These are phyloP conservation scores for Eucalyptus lansdowneana DNA, from an alignment of 345 rosid species.

Conservation along the genomic window DNA sequence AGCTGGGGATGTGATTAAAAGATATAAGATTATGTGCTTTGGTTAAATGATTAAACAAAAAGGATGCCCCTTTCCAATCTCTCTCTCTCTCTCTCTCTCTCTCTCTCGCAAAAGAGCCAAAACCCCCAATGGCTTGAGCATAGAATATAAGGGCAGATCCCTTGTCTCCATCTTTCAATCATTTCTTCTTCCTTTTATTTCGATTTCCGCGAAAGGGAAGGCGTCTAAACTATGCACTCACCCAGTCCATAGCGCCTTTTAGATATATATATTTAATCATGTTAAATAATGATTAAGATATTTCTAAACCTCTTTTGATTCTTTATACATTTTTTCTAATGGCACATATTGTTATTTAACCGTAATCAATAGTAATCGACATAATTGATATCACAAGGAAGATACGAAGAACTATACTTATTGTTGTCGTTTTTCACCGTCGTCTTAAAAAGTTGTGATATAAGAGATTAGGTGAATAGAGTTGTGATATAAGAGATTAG, in stretches of 20 bases:
- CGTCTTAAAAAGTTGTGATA: neutral
- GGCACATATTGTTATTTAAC: neutral
- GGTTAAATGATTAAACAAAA: neutral
- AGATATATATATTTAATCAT: neutral
- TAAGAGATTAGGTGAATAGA: neutral
- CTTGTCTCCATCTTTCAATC: neutral
- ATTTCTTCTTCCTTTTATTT: neutral
- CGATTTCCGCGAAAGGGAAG: neutral
- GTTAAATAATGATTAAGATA: neutral
- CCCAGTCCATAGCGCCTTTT: neutral
- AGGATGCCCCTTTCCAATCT: neutral
- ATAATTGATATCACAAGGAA: neutral
- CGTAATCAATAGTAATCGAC: too few relatives aligned
- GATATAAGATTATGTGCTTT: neutral
- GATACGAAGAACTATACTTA: neutral
- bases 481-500: neutral
- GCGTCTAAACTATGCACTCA: neutral
- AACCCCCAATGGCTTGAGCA: neutral
- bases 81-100: neutral
- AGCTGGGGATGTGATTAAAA: neutral
- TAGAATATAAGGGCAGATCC: neutral
- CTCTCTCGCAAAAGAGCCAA: neutral
- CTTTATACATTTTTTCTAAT: neutral
- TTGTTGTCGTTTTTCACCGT: rapidly evolving
- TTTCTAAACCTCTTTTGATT: neutral